phyloP scores from a whole-genome alignment of 2,329 filamentous ascomycete genomes.

The Coniochaeta ligniaria region DNA sequence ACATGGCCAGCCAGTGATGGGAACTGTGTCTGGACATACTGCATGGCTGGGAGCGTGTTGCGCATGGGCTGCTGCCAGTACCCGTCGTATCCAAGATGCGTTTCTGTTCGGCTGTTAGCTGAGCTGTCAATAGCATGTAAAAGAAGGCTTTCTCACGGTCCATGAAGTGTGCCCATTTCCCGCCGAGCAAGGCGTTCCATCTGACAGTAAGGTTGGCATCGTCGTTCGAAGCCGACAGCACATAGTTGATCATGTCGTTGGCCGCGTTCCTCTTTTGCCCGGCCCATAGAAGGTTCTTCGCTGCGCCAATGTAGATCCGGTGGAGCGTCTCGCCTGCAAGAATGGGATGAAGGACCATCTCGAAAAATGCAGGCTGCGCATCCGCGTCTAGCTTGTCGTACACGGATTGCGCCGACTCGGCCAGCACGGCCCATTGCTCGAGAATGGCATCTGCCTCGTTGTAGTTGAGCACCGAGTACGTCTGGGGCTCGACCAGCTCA shows the following conservation, averaged over 20 bases:
- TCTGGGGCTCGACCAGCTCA: slow-evolving; percentile 51
- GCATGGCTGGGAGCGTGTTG: slow-evolving; percentile 55
- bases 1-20: slow-evolving; percentile 54
- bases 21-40: slow-evolving; percentile 51
- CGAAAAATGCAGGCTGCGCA: slow-evolving; percentile 52
- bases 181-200: slow-evolving; percentile 50
- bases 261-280: slow-evolving; percentile 47
- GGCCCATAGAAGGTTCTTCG: slow-evolving; percentile 45
- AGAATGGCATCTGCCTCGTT: slow-evolving; percentile 54
- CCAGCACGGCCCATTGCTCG: slow-evolving; percentile 46
- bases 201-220: slow-evolving; percentile 48
- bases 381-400: slow-evolving; percentile 44
- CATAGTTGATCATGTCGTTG: slow-evolving; percentile 44
- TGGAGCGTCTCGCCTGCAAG: slow-evolving; percentile 50
- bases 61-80: slow-evolving; percentile 68
- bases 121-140: too few relatives aligned
- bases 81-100: slow-evolving; percentile 45
- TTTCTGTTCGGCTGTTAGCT: too few relatives aligned
- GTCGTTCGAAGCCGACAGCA: slow-evolving; percentile 45
- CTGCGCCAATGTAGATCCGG: slow-evolving; percentile 42
- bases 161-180: slow-evolving; percentile 58
- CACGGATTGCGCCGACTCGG: slow-evolving; percentile 44
- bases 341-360: slow-evolving; percentile 54
- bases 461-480: slow-evolving; percentile 57
- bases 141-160: too few relatives aligned